Evolutionary conservation across 164 flowering plant species (phyloP).

Genomic region (Vitis rupestris): DNA sequence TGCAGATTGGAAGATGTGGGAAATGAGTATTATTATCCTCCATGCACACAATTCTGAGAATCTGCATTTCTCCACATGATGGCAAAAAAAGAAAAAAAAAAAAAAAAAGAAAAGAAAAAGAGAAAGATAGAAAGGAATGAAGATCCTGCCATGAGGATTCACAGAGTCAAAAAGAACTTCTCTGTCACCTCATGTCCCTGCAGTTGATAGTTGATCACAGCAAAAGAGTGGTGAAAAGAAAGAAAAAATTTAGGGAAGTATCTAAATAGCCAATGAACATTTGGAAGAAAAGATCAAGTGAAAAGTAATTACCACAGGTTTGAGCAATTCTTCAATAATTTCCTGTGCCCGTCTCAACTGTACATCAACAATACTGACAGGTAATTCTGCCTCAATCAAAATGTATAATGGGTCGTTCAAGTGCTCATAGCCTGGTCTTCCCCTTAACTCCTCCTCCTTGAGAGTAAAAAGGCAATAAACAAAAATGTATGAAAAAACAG

Average conservation of each 20-base stretch:
- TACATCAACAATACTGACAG: conserved; percentile 72
- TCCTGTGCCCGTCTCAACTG: conserved; percentile 86
- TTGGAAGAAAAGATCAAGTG: not conserved
- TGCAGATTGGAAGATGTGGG: not conserved
- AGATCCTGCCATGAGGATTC: too few species aligned
- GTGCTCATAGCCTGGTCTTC: conserved; percentile 97
- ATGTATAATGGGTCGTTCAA: conserved; percentile 90
- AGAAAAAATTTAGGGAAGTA: too few species aligned
- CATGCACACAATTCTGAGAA: too few species aligned
- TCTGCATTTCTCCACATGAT: too few species aligned
- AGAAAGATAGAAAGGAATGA: too few species aligned
- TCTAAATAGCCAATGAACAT: too few species aligned
- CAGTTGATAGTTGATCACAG: too few species aligned
- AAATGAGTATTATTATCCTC: too few species aligned
- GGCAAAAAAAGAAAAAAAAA: not conserved
- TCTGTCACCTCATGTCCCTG: too few species aligned
- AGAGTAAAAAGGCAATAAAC: not conserved
- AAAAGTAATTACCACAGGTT: conserved; percentile 81
- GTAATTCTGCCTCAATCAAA: conserved; percentile 91
- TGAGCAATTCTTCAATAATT: conserved; percentile 88
- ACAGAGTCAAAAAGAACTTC: too few species aligned
- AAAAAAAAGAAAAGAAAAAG: too few species aligned
- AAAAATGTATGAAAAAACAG: not conserved
- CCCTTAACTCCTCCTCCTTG: conserved; percentile 63
- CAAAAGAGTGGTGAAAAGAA: too few species aligned